These are phyloP conservation scores for Colletotrichum tamarilloi DNA, from an alignment of 2,329 filamentous ascomycete genomes.

Conservation along the genomic window DNA sequence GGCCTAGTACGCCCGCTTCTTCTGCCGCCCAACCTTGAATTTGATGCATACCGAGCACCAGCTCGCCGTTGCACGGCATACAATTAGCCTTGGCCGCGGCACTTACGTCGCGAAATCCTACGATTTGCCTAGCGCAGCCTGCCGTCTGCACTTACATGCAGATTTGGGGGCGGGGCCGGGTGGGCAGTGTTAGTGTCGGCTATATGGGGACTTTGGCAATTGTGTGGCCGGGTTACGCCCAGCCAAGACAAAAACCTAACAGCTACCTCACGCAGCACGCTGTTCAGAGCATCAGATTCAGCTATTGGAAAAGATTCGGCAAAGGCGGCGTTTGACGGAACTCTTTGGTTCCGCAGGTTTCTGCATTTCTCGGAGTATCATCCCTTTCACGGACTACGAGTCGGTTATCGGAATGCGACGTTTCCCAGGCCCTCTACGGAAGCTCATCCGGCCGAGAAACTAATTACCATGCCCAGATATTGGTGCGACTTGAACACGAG, in stretches of 20 bases:
- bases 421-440: not conserved
- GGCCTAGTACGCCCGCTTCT: not conserved
- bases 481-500: not conserved
- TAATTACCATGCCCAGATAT: not conserved
- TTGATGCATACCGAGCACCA: conserved; percentile 8
- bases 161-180: not conserved
- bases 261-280: too few relatives aligned
- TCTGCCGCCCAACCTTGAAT: conserved; percentile 9
- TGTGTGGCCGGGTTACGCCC: conserved; percentile 14
- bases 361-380: not conserved
- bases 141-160: not conserved
- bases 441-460: not conserved
- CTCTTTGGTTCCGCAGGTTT: not conserved
- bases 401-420: conserved; percentile 15
- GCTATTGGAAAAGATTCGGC: not conserved
- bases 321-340: conserved; percentile 9
- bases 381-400: not conserved
- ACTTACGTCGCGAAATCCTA: conserved; percentile 11
- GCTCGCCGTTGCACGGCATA: conserved; percentile 18
- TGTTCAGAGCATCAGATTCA: not conserved
- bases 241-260: conserved; percentile 6
- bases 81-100: not conserved
- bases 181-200: not conserved
- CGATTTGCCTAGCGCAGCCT: not conserved
- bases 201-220: not conserved